phyloP scores from a whole-genome alignment of 805 yeast species.

The Saturnispora besseyi region DNA sequence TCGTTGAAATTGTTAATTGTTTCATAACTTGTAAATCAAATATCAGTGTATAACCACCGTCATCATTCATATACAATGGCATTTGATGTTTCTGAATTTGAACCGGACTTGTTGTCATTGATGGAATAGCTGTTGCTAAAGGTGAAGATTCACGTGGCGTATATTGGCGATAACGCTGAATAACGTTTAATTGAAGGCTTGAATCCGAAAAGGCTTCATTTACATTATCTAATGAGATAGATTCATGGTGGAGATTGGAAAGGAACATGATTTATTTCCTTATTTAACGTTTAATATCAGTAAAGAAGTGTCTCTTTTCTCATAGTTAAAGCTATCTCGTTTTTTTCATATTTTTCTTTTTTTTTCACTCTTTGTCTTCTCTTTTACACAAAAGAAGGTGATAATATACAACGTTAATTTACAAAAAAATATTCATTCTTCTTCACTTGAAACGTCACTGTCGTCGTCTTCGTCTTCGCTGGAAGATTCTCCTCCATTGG shows the following conservation, averaged over 20 bases:
- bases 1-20: slow-evolving; percentile 42
- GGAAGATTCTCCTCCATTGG: slow-evolving; percentile 51
- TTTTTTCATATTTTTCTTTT: neutral
- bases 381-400: slow-evolving; percentile 3
- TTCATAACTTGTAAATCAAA: slow-evolving; percentile 50
- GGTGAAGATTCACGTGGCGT: slow-evolving; percentile 10
- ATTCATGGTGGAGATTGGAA: neutral
- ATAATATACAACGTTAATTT: slow-evolving; percentile 8
- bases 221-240: neutral
- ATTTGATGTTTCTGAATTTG: neutral
- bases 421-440: slow-evolving; percentile 11
- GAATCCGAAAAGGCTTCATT: neutral
- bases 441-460: slow-evolving; percentile 27
- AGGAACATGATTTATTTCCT: neutral
- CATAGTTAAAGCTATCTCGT: too few relatives aligned
- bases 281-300: too few relatives aligned
- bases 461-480: slow-evolving; percentile 53
- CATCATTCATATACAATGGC: neutral
- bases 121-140: slow-evolving; percentile 4
- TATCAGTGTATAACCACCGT: slow-evolving; percentile 30
- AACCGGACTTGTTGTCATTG: neutral
- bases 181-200: neutral
- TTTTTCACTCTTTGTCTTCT: neutral
- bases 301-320: too few relatives aligned
- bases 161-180: slow-evolving; percentile 1